Evolutionary conservation across 2,329 filamentous ascomycete genomes (phyloP).

Genomic region (Tolypocladium ophioglossoides): DNA sequence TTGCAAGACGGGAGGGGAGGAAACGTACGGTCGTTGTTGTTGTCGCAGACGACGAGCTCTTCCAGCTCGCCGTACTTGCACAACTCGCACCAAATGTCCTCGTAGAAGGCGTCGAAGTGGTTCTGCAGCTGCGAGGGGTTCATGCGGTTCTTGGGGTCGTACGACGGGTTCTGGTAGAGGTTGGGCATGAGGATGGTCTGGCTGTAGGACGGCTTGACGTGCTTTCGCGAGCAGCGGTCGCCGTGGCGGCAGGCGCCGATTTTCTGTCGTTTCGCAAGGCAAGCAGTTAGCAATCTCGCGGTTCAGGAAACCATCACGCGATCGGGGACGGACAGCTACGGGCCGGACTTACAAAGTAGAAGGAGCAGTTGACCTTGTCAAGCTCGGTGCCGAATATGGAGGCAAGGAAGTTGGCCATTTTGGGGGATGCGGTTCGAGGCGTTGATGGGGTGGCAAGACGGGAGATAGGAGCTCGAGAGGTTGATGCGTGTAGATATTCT

Average conservation of each 20-base stretch:
- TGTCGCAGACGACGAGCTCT: slow-evolving; percentile 97
- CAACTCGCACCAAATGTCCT: slow-evolving; percentile 99
- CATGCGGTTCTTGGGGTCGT: slow-evolving; percentile 95
- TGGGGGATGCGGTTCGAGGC: slow-evolving; percentile 9
- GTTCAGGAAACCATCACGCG: not conserved
- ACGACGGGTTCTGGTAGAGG: slow-evolving; percentile 97
- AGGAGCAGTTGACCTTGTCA: slow-evolving; percentile 99
- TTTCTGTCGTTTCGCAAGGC: slow-evolving; percentile 41
- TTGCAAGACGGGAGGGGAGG: not conserved
- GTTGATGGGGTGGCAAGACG: slow-evolving; percentile 1
- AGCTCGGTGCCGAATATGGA: slow-evolving; percentile 99
- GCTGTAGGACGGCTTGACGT: slow-evolving; percentile 97
- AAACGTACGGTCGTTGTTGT: slow-evolving; percentile 88
- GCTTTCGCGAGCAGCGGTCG: slow-evolving; percentile 94
- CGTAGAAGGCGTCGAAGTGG: slow-evolving; percentile 99
- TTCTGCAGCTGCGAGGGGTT: slow-evolving; percentile 93
- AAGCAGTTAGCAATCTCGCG: not conserved
- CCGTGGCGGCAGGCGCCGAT: slow-evolving; percentile 98
- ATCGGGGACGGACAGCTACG: not conserved
- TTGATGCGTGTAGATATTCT: slow-evolving; percentile 2
- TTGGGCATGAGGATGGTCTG: slow-evolving; percentile 98
- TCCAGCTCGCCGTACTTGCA: slow-evolving; percentile 98
- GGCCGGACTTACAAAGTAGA: slow-evolving; percentile 54
- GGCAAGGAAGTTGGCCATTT: slow-evolving; percentile 95
- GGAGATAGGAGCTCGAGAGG: slow-evolving; percentile 2